A percentile compares a stretch with the other conserved stretches of the same genome.
Conservation (phyloP, 2,329 filamentous ascomycete species). For the Alternaria brassicae region DNA sequence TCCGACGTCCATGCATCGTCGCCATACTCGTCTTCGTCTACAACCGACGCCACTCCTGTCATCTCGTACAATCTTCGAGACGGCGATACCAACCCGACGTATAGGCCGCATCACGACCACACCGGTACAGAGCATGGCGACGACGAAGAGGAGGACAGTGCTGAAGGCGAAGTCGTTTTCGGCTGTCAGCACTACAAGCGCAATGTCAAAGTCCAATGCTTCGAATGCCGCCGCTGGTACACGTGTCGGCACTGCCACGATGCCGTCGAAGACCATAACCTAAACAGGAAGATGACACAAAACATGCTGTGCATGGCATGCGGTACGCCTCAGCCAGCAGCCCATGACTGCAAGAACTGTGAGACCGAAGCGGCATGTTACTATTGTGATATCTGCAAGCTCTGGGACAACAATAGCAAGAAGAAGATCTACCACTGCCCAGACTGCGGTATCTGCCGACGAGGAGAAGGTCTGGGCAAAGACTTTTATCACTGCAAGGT, state of each 20-base stretch:
- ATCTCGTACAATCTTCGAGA: conserved; percentile 46
- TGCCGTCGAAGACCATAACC: conserved; percentile 75
- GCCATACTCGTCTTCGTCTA: conserved; percentile 43
- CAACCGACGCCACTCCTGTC: conserved; percentile 43
- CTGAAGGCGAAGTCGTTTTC: conserved; percentile 59
- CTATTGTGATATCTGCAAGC: conserved; percentile 92
- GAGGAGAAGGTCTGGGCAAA: conserved; percentile 89
- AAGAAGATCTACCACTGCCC: conserved; percentile 96
- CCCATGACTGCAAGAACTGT: conserved; percentile 79
- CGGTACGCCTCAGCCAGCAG: conserved; percentile 80
- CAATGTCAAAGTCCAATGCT: conserved; percentile 96
- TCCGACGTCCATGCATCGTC: conserved; percentile 46
- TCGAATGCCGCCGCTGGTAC: conserved; percentile 88
- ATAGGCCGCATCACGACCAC: conserved; percentile 29
- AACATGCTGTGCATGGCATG: conserved; percentile 99
- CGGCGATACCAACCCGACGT: conserved; percentile 43
- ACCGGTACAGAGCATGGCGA: conserved; percentile 51
- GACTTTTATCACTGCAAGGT: conserved; percentile 99
- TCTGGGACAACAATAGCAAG: conserved; percentile 92
- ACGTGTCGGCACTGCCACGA: conserved; percentile 96
- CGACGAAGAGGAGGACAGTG: conserved; percentile 59
- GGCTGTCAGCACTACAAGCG: conserved; percentile 94
- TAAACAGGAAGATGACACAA: conserved; percentile 83
- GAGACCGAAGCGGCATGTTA: conserved; percentile 82
- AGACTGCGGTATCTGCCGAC: conserved; percentile 94